phyloP scores from a whole-genome alignment of 768 basidiomycete species.

The Lanmaoa rubissima region DNA sequence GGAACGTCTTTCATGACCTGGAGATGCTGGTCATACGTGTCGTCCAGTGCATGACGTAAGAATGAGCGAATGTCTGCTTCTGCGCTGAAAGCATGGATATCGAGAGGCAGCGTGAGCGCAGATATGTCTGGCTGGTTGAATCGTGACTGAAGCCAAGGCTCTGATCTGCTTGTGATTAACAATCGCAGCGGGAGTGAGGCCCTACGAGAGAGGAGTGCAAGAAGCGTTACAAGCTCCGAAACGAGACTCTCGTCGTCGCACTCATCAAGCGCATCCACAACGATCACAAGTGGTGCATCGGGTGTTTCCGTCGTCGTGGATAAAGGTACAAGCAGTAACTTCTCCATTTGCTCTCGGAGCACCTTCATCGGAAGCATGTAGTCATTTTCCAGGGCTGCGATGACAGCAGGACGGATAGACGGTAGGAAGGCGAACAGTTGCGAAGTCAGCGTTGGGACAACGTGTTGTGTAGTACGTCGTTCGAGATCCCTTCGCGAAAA shows the following conservation, averaged over 20 bases:
- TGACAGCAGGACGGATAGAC: conserved; percentile 20
- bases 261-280: conserved; percentile 26
- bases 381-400: conserved; percentile 24
- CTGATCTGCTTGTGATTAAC: conserved; percentile 25
- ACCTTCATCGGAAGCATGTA: conserved; percentile 28
- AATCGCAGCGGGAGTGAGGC: conserved; percentile 22
- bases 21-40: conserved; percentile 17
- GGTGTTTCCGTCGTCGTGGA: conserved; percentile 8
- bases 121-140: conserved; percentile 18
- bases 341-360: conserved; percentile 30
- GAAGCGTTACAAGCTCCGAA: conserved; percentile 24
- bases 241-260: conserved; percentile 28
- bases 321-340: conserved; percentile 24
- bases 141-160: conserved; percentile 19
- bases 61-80: conserved; percentile 25
- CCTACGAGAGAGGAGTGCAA: conserved; percentile 15
- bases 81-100: conserved; percentile 22
- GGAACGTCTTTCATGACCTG: conserved; percentile 18
- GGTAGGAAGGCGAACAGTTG: conserved; percentile 28
- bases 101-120: conserved; percentile 10
- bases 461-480: conserved; percentile 20
- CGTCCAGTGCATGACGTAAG: conserved; percentile 18
- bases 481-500: conserved; percentile 31
- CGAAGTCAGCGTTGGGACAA: conserved; percentile 33
- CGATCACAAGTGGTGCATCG: conserved; percentile 15